phyloP scores from a whole-genome alignment of 345 rosid genomes.

The Nephelium lappaceum region DNA sequence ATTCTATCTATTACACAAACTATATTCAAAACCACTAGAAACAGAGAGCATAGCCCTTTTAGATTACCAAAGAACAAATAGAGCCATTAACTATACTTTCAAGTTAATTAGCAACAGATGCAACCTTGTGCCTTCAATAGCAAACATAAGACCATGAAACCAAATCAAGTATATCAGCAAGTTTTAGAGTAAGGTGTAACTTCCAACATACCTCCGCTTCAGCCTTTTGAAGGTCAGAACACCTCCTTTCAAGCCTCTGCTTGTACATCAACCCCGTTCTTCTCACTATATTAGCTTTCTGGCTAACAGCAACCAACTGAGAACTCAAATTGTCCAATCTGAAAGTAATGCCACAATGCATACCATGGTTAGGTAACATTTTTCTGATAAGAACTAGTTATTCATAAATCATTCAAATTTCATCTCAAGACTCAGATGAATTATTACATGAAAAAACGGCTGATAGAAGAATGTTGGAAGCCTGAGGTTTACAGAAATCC shows the following conservation, averaged over 20 bases:
- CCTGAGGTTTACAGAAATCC: neutral
- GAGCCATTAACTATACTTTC: neutral
- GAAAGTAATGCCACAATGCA: slow-evolving; percentile 26
- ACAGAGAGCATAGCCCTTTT: neutral
- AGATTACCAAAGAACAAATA: neutral
- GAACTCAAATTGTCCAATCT: slow-evolving; percentile 61
- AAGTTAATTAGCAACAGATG: slow-evolving; percentile 7
- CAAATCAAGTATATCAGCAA: slow-evolving; percentile 8
- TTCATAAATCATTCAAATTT: slow-evolving; percentile 7
- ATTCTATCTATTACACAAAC: neutral
- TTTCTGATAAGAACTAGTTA: neutral
- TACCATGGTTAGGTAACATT: slow-evolving; percentile 4
- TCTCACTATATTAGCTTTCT: slow-evolving; percentile 45
- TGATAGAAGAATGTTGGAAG: neutral
- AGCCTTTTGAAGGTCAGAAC: slow-evolving; percentile 77
- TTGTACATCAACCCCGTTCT: slow-evolving; percentile 44
- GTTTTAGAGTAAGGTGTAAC: slow-evolving; percentile 1
- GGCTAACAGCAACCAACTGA: slow-evolving; percentile 45
- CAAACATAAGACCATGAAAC: neutral
- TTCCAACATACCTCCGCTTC: slow-evolving; percentile 76
- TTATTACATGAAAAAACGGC: neutral
- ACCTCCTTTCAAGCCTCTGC: slow-evolving; percentile 57
- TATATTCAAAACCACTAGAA: neutral
- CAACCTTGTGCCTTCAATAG: slow-evolving; percentile 12
- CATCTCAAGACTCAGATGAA: slow-evolving; percentile 1